Evolutionary conservation across 805 yeast species (phyloP), one percentile per base, ranked within the genome.

Genomic region (Kurtzmaniella cleridarum): DNA sequence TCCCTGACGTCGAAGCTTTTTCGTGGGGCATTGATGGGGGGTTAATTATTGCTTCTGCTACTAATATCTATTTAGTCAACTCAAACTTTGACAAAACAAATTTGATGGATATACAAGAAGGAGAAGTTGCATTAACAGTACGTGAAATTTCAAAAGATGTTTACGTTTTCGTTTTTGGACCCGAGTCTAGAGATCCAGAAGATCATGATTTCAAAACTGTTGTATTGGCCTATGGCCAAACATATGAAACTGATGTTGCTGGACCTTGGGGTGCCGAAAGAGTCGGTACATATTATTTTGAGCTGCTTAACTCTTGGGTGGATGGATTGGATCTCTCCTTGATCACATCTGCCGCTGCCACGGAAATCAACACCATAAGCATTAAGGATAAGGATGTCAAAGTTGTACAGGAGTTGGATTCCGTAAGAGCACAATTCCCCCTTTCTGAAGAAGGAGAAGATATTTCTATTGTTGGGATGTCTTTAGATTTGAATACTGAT

Each of bases 351-450:
- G 75, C 89, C 0, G 70, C 78, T 17, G 76, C 93, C 0, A 69
- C 84, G 2, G 95, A 85, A 39, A 51, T 84, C 12, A 59, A 75
- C 6, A 59, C 81, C 4, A 14, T 47, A 12, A 29, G 29, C 12
- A 44, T 45, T n/a, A 38, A 40, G 4, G 33, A 51, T 10, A 49
- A 47, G 4, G 34, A 35, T 3, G 30, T 46, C 1, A 27, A 11
- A n/a, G 50, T 81, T 1, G 62, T 62, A 24, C 80, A 80, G 7
- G 57, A 73, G 3, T 84, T 83, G 48, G 96, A 89, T 51, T 66
- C 80, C 3, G 78, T 77, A 49, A 70, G 84, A 36, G 95, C 95
- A 0, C 72, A 78, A 18, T 64, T 87, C 45, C 95, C 96, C 1
- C 64, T 86, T 48, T 77, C 76, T 51, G 81, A 77, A 7, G 80